phyloP scores from a whole-genome alignment of 495 filamentous ascomycete genomes.

The Neurospora cerealis region DNA sequence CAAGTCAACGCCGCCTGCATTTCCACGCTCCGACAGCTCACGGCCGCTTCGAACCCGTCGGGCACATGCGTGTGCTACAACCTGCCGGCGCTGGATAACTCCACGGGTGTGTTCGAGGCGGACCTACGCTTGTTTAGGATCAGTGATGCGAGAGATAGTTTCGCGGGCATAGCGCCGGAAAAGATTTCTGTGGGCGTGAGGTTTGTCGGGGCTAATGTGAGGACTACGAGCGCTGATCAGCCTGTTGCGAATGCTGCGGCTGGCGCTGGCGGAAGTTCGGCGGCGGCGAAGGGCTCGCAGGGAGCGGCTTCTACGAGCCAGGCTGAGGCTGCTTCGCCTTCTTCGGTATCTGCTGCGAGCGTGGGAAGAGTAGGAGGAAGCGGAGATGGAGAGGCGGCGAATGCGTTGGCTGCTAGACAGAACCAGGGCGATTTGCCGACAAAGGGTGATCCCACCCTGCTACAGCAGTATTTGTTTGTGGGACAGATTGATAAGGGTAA shows the following conservation, averaged over 20 bases:
- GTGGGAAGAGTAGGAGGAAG: background rate
- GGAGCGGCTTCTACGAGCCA: background rate
- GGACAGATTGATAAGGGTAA: conserved; percentile 40
- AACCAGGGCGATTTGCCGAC: conserved; percentile 2
- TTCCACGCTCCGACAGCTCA: conserved; percentile 34
- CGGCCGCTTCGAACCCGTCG: conserved; percentile 49
- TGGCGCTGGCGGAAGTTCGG: background rate
- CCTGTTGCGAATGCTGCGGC: background rate
- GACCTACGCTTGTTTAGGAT: conserved; percentile 61
- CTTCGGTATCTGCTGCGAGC: background rate
- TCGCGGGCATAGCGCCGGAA: conserved; percentile 41
- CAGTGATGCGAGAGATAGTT: conserved; percentile 44
- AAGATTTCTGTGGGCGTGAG: conserved; percentile 48
- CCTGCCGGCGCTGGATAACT: conserved; percentile 49
- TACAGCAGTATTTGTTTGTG: conserved; percentile 44
- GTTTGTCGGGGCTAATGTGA: conserved; percentile 48
- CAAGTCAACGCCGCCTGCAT: conserved; percentile 42
- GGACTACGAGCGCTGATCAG: conserved; percentile 7
- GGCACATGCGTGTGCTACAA: conserved; percentile 77
- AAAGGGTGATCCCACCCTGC: conserved; percentile 16
- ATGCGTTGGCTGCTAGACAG: conserved; percentile 2
- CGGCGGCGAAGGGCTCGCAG: conserved; percentile 3
- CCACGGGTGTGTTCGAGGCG: conserved; percentile 56
- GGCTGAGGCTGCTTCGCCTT: background rate
- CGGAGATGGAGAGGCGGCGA: background rate